Evolutionary conservation across 352 stramenopile genomes (phyloP).

Genomic region (Albugo laibachii): DNA sequence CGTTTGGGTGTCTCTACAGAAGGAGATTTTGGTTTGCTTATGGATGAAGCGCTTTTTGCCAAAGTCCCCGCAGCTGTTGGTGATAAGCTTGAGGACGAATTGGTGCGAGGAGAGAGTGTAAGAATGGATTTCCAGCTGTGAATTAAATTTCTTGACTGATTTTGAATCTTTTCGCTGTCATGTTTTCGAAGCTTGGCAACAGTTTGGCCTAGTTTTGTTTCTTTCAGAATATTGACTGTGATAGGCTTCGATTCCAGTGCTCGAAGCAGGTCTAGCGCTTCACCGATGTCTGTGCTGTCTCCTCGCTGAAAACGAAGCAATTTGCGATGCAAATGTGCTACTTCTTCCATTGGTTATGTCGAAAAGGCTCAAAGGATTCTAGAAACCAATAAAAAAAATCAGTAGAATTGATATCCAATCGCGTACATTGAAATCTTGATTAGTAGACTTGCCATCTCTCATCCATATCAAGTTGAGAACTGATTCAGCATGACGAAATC

Average conservation of each 20-base stretch:
- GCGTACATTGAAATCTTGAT: background rate
- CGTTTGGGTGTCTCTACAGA: background rate
- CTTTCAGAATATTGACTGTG: constrained; percentile 54
- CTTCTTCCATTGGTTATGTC: constrained; percentile 30
- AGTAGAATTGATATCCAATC: background rate
- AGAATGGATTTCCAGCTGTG: constrained; percentile 74
- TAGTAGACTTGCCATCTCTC: background rate
- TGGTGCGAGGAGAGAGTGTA: constrained; percentile 35
- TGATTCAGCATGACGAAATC: no score
- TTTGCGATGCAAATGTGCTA: constrained; percentile 38
- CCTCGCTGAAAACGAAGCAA: constrained; percentile 53
- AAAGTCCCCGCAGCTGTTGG: background rate
- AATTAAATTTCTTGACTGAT: constrained; percentile 49
- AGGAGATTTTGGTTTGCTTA: background rate
- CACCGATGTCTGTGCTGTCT: constrained; percentile 29
- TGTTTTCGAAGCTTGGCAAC: constrained; percentile 80
- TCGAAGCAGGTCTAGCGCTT: constrained; percentile 39
- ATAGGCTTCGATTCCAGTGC: constrained; percentile 31
- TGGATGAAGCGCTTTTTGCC: background rate
- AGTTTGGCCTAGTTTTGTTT: constrained; percentile 69
- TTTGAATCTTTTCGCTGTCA: constrained; percentile 61
- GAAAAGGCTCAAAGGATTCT: background rate
- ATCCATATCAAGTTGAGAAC: no score
- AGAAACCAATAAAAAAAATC: background rate
- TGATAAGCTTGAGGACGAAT: constrained; percentile 13